A percentile compares a stretch with the other conserved stretches of the same genome.
Evolutionary conservation across 495 filamentous ascomycete genomes (phyloP).

Genomic region (Xylaria grammica): DNA sequence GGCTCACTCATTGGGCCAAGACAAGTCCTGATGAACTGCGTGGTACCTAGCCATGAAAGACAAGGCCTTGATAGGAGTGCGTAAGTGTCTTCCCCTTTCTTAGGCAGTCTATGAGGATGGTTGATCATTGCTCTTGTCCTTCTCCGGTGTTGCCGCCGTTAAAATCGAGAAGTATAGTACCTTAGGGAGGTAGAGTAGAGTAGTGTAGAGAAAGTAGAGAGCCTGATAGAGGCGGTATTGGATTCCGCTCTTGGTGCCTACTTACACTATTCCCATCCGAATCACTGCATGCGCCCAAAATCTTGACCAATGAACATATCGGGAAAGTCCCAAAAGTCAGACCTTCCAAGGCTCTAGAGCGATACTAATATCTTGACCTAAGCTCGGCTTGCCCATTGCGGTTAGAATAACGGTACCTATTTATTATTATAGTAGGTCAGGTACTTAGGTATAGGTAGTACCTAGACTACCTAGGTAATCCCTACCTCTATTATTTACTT

Average conservation of each 20-base stretch:
- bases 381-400: neutral
- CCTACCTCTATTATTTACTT: no score
- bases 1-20: neutral
- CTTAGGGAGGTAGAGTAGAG: no score
- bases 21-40: no score
- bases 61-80: no score
- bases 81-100: no score
- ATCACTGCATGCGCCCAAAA: neutral
- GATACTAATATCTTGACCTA: neutral
- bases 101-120: no score
- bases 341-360: neutral
- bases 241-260: neutral
- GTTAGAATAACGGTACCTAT: neutral
- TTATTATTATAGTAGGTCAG: neutral
- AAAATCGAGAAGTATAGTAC: neutral
- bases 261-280: neutral
- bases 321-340: neutral
- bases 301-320: neutral
- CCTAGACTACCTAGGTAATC: no score
- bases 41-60: no score
- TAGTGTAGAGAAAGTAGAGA: neutral
- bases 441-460: no score
- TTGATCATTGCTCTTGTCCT: no score
- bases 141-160: neutral
- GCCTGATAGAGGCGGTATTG: neutral